Percentiles rank a stretch among this genome's conserved stretches.
Conservation (phyloP, 257 asterid species). For the Euphrasia confusa region DNA sequence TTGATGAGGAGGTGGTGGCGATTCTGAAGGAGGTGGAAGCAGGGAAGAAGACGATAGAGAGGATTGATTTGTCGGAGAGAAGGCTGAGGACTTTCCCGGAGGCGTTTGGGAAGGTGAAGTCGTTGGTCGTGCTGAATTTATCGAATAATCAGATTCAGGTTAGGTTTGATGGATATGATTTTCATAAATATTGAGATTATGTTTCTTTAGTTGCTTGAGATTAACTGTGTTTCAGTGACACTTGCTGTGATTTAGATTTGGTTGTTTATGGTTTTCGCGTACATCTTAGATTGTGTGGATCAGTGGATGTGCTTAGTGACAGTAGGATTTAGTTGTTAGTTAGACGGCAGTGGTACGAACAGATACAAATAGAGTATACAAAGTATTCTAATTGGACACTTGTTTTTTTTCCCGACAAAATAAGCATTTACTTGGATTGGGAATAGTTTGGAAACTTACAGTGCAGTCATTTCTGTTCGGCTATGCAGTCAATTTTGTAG, state of each 20-base stretch:
- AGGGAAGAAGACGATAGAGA: slow-evolving; percentile 51
- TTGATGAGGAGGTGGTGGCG: slow-evolving; percentile 61
- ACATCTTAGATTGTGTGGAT: slow-evolving; percentile 16
- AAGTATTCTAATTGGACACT: too few species aligned
- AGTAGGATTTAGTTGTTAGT: too few species aligned
- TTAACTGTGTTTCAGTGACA: slow-evolving; percentile 10
- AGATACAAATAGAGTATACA: too few species aligned
- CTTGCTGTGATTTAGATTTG: background rate
- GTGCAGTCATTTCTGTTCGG: too few species aligned
- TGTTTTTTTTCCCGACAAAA: too few species aligned
- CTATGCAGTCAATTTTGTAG: too few species aligned
- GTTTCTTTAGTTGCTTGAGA: slow-evolving; percentile 8
- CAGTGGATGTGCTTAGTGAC: too few species aligned
- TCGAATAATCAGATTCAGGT: slow-evolving; percentile 81
- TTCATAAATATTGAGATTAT: background rate
- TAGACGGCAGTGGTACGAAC: too few species aligned
- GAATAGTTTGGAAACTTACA: too few species aligned
- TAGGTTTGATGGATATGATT: slow-evolving; percentile 7
- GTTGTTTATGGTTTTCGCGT: slow-evolving; percentile 1
- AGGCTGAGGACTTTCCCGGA: slow-evolving; percentile 69
- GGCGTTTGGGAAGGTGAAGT: slow-evolving; percentile 58
- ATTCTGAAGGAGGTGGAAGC: slow-evolving; percentile 59
- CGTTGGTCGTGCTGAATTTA: slow-evolving; percentile 60
- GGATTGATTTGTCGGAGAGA: slow-evolving; percentile 55
- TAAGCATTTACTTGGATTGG: too few species aligned